Evolutionary conservation across 345 rosid genomes (phyloP), one percentile per base, ranked within the genome.

Genomic region (Hirschfeldia incana): DNA sequence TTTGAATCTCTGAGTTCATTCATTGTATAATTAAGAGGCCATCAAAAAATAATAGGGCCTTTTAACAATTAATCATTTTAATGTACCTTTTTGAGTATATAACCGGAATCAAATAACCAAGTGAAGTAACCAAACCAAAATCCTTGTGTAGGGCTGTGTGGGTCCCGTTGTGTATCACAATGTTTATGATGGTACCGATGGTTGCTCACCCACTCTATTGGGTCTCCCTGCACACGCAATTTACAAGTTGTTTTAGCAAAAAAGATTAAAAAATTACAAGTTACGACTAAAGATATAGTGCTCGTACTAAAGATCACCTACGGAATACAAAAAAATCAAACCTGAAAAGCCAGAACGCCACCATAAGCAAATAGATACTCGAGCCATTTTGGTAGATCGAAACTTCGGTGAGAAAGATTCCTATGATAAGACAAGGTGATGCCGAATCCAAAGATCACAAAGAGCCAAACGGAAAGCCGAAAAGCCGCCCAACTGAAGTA

Each of bases 181-280:
- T 86, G 86, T 65, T 86, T 85, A 72, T 93, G 98, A 70, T 93
- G 97, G 75, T 88, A 87, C 78, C 98, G 88, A 70, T 93, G 98
- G 9, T 86, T 87, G 85, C 94, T 91, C 39, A 88, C 94, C 97
- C 98, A 93, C 74, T 86, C 91, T 76, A 90, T 91, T 66, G 98
- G 94, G 29, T 84, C 77, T 74, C 68, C 85, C 83, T 74, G 34
- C 44, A 16, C 37, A 21, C 21, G 21, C 21, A 44, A 12, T 21
- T 21, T 21, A 21, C 21, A 21, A 21, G 21, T 21, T 21, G 21
- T 21, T 21, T 21, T 21, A 21, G 21, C 21, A 21, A 21, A 21
- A 21, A 21, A 21, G 21, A 21, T 21, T 21, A 21, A 21, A 21
- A 30, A 6, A 21, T 34, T 70, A 51, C 46, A 77, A 33, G 5